Percentiles rank a stretch among this genome's conserved stretches.
These are phyloP conservation scores for Lentinula detonsa DNA, from an alignment of 768 basidiomycete species.

Conservation along the genomic window DNA sequence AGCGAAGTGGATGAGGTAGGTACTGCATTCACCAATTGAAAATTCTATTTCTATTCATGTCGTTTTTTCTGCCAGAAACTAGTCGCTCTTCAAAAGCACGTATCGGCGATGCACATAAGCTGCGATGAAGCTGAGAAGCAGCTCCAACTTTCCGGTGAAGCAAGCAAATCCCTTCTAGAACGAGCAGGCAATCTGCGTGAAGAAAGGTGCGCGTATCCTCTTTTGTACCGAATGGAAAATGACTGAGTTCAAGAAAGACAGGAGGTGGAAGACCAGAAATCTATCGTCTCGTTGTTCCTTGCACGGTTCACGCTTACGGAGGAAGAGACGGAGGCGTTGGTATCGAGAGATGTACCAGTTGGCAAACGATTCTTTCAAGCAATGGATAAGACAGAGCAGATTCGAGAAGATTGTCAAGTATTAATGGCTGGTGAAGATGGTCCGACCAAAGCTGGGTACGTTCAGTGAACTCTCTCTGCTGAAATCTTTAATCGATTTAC, in stretches of 20 bases:
- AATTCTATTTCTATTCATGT: conserved; percentile 5
- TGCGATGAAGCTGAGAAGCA: conserved; percentile 84
- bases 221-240: not conserved
- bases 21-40: conserved; percentile 12
- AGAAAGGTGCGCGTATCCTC: conserved; percentile 48
- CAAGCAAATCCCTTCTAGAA: conserved; percentile 76
- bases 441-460: conserved; percentile 70
- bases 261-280: conserved; percentile 62
- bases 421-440: conserved; percentile 84
- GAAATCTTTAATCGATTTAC: not conserved
- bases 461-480: not conserved
- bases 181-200: conserved; percentile 71
- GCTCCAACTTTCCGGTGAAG: conserved; percentile 65
- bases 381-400: conserved; percentile 81
- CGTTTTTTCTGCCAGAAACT: conserved; percentile 58
- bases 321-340: conserved; percentile 66
- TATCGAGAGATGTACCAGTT: conserved; percentile 73
- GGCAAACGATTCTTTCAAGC: conserved; percentile 73
- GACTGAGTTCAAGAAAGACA: conserved; percentile 35
- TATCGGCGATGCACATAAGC: conserved; percentile 71
- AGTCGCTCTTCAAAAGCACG: conserved; percentile 68
- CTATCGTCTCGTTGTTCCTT: conserved; percentile 77
- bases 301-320: conserved; percentile 78
- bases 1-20: conserved; percentile 87
- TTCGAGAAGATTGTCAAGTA: conserved; percentile 79